A percentile compares a stretch with the other conserved stretches of the same genome.
phyloP scores from a whole-genome alignment of 345 rosid genomes.

The Syzygium aromaticum region DNA sequence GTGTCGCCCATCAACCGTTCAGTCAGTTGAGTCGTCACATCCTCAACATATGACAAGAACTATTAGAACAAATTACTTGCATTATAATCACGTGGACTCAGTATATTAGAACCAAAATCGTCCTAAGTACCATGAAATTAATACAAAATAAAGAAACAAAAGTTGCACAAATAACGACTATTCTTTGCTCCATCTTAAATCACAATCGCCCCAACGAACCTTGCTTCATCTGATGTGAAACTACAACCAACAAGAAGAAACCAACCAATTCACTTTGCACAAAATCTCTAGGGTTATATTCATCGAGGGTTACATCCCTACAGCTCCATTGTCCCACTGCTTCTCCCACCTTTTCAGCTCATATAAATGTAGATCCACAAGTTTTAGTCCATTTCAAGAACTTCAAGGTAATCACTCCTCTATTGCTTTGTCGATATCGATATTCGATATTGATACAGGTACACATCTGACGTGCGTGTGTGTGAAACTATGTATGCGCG shows the following conservation, averaged over 20 bases:
- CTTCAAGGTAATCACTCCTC: not conserved
- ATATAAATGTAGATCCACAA: not conserved
- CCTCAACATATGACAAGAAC: not conserved
- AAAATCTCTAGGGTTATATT: not conserved
- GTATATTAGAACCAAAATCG: not conserved
- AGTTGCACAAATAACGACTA: not conserved
- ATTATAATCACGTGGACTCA: not conserved
- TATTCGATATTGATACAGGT: not conserved
- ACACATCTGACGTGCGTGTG: not conserved
- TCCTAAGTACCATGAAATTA: not conserved
- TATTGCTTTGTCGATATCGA: not conserved
- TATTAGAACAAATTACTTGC: not conserved
- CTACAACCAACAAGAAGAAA: constrained; percentile 11
- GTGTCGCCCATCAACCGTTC: not conserved
- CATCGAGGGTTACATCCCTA: not conserved
- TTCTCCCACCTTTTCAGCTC: not conserved
- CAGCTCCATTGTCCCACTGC: not conserved
- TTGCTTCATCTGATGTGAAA: constrained; percentile 20
- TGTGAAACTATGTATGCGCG: not conserved
- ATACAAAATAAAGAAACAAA: not conserved
- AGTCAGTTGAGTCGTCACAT: not conserved
- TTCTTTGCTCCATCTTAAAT: not conserved
- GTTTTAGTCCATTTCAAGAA: not conserved
- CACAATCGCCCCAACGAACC: constrained; percentile 7
- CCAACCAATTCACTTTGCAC: not conserved